phyloP scores from a whole-genome alignment of 768 basidiomycete genomes.

The Macrolepiota albuminosa region DNA sequence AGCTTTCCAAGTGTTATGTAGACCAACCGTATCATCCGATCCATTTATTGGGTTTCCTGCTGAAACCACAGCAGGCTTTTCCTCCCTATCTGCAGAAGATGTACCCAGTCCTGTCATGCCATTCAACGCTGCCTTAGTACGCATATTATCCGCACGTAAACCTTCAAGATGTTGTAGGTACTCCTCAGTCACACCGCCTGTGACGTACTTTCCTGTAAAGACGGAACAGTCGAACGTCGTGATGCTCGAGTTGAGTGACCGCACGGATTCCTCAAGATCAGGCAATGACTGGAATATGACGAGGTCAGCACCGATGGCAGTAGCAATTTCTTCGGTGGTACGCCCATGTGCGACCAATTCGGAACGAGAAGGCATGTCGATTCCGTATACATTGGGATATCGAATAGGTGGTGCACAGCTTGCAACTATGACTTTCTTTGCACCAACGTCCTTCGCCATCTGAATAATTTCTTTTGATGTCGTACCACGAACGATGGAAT shows the following conservation, averaged over 20 bases:
- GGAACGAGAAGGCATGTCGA: slow-evolving; percentile 96
- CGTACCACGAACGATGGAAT: slow-evolving; percentile 97
- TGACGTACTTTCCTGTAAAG: slow-evolving; percentile 95
- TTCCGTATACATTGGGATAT: slow-evolving; percentile 94
- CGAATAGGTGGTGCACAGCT: slow-evolving; percentile 97
- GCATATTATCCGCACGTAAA: slow-evolving; percentile 78
- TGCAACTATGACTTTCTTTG: slow-evolving; percentile 92
- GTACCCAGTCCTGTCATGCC: slow-evolving; percentile 28
- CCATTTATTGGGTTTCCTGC: slow-evolving; percentile 50
- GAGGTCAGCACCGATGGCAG: slow-evolving; percentile 88
- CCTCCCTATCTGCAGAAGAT: slow-evolving; percentile 13
- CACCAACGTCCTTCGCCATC: slow-evolving; percentile 99
- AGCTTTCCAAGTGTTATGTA: slow-evolving; percentile 68
- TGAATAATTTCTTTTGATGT: slow-evolving; percentile 98
- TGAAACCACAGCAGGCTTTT: slow-evolving; percentile 18
- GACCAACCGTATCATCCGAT: slow-evolving; percentile 71
- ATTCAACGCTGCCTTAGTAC: slow-evolving; percentile 40
- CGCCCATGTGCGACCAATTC: slow-evolving; percentile 89
- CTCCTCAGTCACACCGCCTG: slow-evolving; percentile 81
- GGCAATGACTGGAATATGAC: slow-evolving; percentile 93
- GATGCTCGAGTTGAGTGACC: slow-evolving; percentile 77
- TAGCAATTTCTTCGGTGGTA: slow-evolving; percentile 64
- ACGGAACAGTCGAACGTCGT: slow-evolving; percentile 91
- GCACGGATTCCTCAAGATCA: slow-evolving; percentile 83
- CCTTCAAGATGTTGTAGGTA: slow-evolving; percentile 76